These are phyloP conservation scores for Blastocystis sp. DNA, from an alignment of 352 stramenopile genomes.

Conservation along the genomic window DNA sequence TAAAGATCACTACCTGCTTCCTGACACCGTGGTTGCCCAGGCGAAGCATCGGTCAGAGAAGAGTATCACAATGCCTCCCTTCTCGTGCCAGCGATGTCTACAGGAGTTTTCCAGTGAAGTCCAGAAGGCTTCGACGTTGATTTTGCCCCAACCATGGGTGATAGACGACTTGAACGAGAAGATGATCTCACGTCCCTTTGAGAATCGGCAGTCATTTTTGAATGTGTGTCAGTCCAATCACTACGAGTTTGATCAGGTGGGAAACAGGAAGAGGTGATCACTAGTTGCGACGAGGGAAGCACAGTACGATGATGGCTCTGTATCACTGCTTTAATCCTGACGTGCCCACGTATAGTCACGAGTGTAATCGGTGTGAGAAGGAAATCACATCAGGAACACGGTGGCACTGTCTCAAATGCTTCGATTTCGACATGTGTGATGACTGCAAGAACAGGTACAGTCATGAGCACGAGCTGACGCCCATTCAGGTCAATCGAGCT, in stretches of 20 bases:
- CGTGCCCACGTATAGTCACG: constrained; percentile 69
- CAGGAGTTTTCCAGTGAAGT: too few species aligned
- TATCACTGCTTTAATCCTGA: constrained; percentile 92
- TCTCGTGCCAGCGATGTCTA: not conserved
- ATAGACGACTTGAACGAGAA: constrained; percentile 70
- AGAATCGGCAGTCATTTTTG: constrained; percentile 45
- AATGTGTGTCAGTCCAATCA: constrained; percentile 75
- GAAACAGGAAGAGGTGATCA: not conserved
- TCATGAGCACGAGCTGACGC: constrained; percentile 70
- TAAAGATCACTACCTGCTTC: constrained; percentile 67
- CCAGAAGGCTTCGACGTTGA: not conserved
- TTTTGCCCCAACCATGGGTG: not conserved
- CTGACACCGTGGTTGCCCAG: constrained; percentile 67
- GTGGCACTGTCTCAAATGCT: constrained; percentile 80
- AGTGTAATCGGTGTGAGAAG: constrained; percentile 69
- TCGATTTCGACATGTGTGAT: constrained; percentile 82
- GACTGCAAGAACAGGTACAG: constrained; percentile 69
- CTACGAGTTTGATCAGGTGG: constrained; percentile 92
- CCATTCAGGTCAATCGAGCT: not conserved
- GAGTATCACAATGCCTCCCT: not conserved
- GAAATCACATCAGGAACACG: constrained; percentile 77
- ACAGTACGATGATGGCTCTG: constrained; percentile 98
- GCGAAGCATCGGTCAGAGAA: not conserved
- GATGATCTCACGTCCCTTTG: constrained; percentile 27
- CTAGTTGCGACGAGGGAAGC: constrained; percentile 87